These are phyloP conservation scores for Nakazawaea peltata DNA, from an alignment of 805 yeast species.

Conservation along the genomic window DNA sequence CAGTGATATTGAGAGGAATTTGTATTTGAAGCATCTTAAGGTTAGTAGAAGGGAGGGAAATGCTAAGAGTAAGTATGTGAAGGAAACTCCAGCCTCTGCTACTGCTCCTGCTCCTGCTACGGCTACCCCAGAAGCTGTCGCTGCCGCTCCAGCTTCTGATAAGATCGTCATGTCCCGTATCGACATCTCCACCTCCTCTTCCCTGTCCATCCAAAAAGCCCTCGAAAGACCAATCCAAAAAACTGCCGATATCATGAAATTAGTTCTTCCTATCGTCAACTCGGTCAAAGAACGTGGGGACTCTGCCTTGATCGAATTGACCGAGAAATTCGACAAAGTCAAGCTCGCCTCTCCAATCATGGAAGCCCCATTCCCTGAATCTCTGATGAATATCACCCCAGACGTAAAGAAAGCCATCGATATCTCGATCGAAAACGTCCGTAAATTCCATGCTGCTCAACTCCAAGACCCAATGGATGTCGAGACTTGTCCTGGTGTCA, in stretches of 20 bases:
- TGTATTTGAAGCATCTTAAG: slow-evolving; percentile 76
- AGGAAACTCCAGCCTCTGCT: slow-evolving; percentile 12
- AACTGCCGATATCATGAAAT: slow-evolving; percentile 84
- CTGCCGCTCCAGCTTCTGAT: slow-evolving; percentile 11
- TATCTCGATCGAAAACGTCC: slow-evolving; percentile 80
- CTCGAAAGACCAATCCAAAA: slow-evolving; percentile 93
- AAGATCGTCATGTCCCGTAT: slow-evolving; percentile 45
- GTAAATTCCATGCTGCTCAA: slow-evolving; percentile 92
- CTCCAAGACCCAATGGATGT: slow-evolving; percentile 70
- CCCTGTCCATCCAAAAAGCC: slow-evolving; percentile 46
- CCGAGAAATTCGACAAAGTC: slow-evolving; percentile 89
- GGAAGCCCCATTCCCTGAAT: slow-evolving; percentile 79
- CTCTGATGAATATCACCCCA: slow-evolving; percentile 64
- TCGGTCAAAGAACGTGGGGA: slow-evolving; percentile 77
- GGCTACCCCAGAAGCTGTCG: background rate
- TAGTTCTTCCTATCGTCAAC: slow-evolving; percentile 85
- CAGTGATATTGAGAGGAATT: slow-evolving; percentile 74
- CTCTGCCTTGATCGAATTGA: slow-evolving; percentile 76
- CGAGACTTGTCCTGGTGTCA: slow-evolving; percentile 91
- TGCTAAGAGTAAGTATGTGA: slow-evolving; percentile 75
- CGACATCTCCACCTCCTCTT: slow-evolving; percentile 30
- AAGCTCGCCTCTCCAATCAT: slow-evolving; percentile 63
- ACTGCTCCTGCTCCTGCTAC: slow-evolving; percentile 17
- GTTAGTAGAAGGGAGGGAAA: slow-evolving; percentile 93
- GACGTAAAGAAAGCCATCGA: slow-evolving; percentile 81